Conservation (phyloP, 2,329 filamentous ascomycete species). For the Ceratocystis colombiana region DNA sequence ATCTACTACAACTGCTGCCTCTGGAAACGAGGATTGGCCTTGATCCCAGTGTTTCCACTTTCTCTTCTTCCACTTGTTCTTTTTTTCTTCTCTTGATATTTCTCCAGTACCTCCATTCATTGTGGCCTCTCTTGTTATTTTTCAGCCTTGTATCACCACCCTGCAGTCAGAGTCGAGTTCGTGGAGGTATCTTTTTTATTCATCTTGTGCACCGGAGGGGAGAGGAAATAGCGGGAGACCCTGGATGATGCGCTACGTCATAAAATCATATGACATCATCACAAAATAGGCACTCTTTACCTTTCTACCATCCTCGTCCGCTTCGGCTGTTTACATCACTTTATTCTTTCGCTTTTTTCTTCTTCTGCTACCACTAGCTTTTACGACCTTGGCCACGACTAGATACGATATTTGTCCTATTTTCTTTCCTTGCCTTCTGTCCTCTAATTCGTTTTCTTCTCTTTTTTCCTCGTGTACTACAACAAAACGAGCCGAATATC, state of each 20-base stretch:
- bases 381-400: constrained; percentile 16
- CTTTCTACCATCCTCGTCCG: not conserved
- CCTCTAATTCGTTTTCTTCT: constrained; percentile 18
- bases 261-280: not conserved
- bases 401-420: constrained; percentile 14
- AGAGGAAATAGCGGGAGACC: not conserved
- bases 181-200: constrained; percentile 26
- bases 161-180: constrained; percentile 26
- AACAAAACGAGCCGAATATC: constrained; percentile 3
- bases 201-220: constrained; percentile 18
- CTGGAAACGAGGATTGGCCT: constrained; percentile 30
- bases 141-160: constrained; percentile 24
- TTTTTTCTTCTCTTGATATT: constrained; percentile 24
- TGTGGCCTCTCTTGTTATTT: constrained; percentile 19
- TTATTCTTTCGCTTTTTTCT: constrained; percentile 17
- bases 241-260: not conserved
- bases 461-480: constrained; percentile 15
- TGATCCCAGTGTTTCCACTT: constrained; percentile 34
- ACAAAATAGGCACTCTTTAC: not conserved
- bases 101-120: constrained; percentile 14
- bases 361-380: constrained; percentile 27
- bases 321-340: not conserved
- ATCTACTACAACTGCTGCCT: not conserved
- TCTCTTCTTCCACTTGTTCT: constrained; percentile 16
- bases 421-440: not conserved